Base-by-base conservation (phyloP, 1,139 yeast genomes). In the Lodderomyces pseudojiufengensis region DNA sequence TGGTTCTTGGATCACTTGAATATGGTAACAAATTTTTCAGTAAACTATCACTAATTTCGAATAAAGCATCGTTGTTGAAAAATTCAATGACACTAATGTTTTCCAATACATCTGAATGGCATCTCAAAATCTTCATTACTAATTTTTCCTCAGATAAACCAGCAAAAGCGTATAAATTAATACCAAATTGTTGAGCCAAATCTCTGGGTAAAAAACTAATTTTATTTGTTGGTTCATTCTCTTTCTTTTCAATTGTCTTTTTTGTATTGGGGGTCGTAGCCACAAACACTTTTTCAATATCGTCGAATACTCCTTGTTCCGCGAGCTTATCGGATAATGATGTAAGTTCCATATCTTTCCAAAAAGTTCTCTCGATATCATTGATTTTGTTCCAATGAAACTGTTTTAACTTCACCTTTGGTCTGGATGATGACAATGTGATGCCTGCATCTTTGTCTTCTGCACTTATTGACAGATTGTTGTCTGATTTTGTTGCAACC, bases 371-470 rank as follows among this genome's bases (percentile, higher is more conserved):
- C 30, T 80, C 76, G 31, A 86, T 79, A 42, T 70, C 61, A 22
- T 79, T 82, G 31, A 92, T 68, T 52, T 78, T 84, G 47, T 90
- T 95, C 97, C 97, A 92, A 55, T 92, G 98, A 71, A 92, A 81
- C 53, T 90, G 97, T 56, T 90, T 92, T 49, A 92, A 68, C 45
- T 80, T 82, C 12, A 75, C 64, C 38, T 73, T 73, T 4, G 94
- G 84, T 37, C 82, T 65, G 11, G 65, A 58, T 20, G 53, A 38
- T 6, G 45, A 38, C 1, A 35, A 29, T 7, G 18, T 18, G 22
- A 4, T 16, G 24, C 9, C 10, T 9, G 4, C 10, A 24, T 16
- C 14, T 34, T 27, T 13, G 13, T 21, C 5, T 9, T 23, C 9
- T 9, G 21, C 3, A 28, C 7, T 18, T 5, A 12, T 4, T 3